phyloP scores from a whole-genome alignment of 208 protist species.

The Leishmania lainsoni region DNA sequence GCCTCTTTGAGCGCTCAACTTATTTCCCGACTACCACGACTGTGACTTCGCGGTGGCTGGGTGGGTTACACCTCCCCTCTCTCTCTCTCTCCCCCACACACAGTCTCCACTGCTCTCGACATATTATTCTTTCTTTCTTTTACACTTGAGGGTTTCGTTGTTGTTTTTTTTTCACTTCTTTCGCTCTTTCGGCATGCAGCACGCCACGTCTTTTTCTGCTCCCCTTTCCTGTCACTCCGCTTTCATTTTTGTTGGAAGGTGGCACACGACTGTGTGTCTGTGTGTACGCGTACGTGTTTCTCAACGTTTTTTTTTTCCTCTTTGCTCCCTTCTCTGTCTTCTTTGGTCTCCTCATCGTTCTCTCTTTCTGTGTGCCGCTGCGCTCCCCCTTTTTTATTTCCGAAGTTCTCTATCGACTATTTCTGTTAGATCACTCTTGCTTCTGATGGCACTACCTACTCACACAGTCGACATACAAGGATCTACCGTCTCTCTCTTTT shows the following conservation, averaged over 20 bases:
- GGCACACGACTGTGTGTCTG: not conserved
- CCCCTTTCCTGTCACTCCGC: not conserved
- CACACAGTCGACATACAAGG: not conserved
- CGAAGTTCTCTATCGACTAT: not conserved
- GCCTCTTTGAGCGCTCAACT: not conserved
- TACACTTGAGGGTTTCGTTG: not conserved
- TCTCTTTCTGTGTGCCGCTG: not conserved
- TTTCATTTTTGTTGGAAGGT: not conserved
- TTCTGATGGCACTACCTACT: not conserved
- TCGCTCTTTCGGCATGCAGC: not conserved
- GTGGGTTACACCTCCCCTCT: not conserved
- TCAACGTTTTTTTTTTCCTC: not conserved
- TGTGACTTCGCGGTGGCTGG: not conserved
- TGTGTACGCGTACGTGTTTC: not conserved
- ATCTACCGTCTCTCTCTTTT: not conserved
- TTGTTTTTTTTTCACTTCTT: too few relatives aligned
- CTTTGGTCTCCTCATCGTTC: too few relatives aligned
- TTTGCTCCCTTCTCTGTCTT: not conserved
- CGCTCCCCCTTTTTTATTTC: constrained; percentile 1
- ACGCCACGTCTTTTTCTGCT: not conserved
- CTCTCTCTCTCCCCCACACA: not conserved
- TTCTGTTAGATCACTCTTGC: not conserved
- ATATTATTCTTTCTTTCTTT: not conserved
- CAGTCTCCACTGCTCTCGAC: not conserved
- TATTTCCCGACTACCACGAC: not conserved